phyloP scores from a whole-genome alignment of 2,329 filamentous ascomycete species.

The Verticillium alfalfae region DNA sequence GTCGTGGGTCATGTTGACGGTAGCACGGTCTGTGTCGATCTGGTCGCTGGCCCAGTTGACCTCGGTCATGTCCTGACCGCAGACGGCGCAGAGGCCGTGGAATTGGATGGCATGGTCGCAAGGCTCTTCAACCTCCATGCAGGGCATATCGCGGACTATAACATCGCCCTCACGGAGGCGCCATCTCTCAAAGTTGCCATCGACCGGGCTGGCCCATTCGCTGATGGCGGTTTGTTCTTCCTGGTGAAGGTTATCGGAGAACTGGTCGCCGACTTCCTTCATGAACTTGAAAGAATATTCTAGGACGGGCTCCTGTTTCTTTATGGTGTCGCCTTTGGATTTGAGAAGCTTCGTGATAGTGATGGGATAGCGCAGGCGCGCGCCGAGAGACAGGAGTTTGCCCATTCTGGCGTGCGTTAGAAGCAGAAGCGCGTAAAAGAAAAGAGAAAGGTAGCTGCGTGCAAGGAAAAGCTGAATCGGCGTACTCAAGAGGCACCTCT shows the following conservation, averaged over 20 bases:
- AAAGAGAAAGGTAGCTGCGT: neutral
- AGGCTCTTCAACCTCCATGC: slow-evolving; percentile 79
- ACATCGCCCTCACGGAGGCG: slow-evolving; percentile 63
- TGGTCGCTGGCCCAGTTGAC: slow-evolving; percentile 77
- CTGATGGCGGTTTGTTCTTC: slow-evolving; percentile 65
- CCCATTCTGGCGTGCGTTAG: slow-evolving; percentile 23
- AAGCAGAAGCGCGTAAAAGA: slow-evolving; percentile 2
- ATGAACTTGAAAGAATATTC: slow-evolving; percentile 82
- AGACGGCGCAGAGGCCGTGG: slow-evolving; percentile 83
- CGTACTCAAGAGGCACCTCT: slow-evolving; percentile 10
- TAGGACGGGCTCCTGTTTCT: slow-evolving; percentile 72
- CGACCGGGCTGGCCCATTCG: slow-evolving; percentile 76
- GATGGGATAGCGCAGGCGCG: slow-evolving; percentile 82
- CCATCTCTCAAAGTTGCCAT: slow-evolving; percentile 76
- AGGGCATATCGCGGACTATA: slow-evolving; percentile 51
- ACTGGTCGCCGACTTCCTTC: slow-evolving; percentile 67
- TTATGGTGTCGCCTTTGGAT: slow-evolving; percentile 66
- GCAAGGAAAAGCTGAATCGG: neutral
- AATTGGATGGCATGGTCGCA: slow-evolving; percentile 91
- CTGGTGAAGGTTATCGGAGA: slow-evolving; percentile 54
- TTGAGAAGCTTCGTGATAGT: slow-evolving; percentile 83
- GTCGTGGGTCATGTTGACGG: slow-evolving; percentile 92
- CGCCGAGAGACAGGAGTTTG: slow-evolving; percentile 46
- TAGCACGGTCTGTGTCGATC: slow-evolving; percentile 76
- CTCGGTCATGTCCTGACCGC: slow-evolving; percentile 94